Evolutionary conservation across 1,284 basidiomycete species (phyloP).

Genomic region (Pseudozyma sp.): DNA sequence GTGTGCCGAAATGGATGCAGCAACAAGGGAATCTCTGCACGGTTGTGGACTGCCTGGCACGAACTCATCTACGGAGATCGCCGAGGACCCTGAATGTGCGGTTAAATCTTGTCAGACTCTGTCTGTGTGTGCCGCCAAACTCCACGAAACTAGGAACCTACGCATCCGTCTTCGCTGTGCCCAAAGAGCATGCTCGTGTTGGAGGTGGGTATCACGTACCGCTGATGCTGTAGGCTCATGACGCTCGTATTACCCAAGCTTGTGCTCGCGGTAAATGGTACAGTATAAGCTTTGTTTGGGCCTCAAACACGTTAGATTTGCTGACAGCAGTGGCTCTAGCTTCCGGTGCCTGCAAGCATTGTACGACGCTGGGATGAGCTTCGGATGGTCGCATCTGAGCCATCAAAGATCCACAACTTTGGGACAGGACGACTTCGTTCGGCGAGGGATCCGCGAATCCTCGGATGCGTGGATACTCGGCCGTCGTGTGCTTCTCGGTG

Average conservation of each 20-base stretch:
- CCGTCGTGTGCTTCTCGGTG: constrained; percentile 15
- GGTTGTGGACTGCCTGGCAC: neutral
- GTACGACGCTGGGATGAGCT: neutral
- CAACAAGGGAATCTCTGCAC: too few relatives aligned
- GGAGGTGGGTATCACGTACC: too few relatives aligned
- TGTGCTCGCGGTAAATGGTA: constrained; percentile 1
- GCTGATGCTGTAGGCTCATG: neutral
- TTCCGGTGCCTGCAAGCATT: constrained; percentile 1
- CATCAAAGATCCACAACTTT: too few relatives aligned
- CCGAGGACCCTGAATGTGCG: constrained; percentile 24
- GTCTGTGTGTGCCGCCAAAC: neutral
- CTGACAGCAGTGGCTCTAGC: constrained; percentile 9
- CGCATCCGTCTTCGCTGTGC: neutral
- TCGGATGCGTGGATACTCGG: constrained; percentile 24
- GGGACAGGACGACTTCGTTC: too few relatives aligned
- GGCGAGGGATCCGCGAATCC: too few relatives aligned
- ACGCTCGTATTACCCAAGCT: neutral
- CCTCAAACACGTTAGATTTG: neutral
- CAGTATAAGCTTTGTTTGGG: constrained; percentile 3
- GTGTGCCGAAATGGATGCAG: neutral
- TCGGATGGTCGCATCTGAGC: too few relatives aligned
- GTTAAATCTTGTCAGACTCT: neutral
- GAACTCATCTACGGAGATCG: constrained; percentile 26
- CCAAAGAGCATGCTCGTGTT: neutral
- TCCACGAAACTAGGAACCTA: neutral